A percentile compares a stretch with the other conserved stretches of the same genome.
Evolutionary conservation across 345 rosid species (phyloP).

Genomic region (Hirschfeldia incana): DNA sequence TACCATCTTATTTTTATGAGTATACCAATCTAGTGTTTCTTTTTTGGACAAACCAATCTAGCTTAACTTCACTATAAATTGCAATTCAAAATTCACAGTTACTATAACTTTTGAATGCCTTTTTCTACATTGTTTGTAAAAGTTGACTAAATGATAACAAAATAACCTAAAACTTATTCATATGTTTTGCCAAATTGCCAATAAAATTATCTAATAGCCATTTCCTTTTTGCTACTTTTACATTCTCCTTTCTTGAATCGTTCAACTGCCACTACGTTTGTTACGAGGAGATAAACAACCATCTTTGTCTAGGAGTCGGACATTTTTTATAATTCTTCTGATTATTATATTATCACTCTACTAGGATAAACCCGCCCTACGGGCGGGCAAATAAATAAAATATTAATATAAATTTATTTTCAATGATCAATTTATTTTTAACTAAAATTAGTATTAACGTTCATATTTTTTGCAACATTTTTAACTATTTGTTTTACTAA

Average conservation of each 20-base stretch:
- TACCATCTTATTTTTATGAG: background rate
- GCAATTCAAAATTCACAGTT: background rate
- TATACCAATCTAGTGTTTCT: background rate
- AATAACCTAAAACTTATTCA: background rate
- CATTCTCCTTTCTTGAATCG: slow-evolving; percentile 14
- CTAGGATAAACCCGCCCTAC: too few relatives aligned
- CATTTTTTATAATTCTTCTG: background rate
- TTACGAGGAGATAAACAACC: slow-evolving; percentile 34
- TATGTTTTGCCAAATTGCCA: background rate
- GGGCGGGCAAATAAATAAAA: too few relatives aligned
- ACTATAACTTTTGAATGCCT: background rate
- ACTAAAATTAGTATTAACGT: too few relatives aligned
- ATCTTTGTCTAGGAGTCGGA: background rate
- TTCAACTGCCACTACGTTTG: slow-evolving; percentile 30
- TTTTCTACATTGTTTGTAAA: background rate
- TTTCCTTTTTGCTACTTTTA: background rate
- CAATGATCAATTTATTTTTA: too few relatives aligned
- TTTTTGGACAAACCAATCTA: background rate
- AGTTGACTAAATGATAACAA: background rate
- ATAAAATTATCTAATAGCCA: background rate
- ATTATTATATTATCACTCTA: background rate
- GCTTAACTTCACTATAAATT: slow-evolving; percentile 15
- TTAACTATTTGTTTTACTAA: too few relatives aligned
- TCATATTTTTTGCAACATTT: too few relatives aligned
- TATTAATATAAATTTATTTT: too few relatives aligned